A percentile compares a stretch with the other conserved stretches of the same genome.
These are phyloP conservation scores for Aspergillus cavernicola DNA, from an alignment of 495 filamentous ascomycete species.

Conservation along the genomic window DNA sequence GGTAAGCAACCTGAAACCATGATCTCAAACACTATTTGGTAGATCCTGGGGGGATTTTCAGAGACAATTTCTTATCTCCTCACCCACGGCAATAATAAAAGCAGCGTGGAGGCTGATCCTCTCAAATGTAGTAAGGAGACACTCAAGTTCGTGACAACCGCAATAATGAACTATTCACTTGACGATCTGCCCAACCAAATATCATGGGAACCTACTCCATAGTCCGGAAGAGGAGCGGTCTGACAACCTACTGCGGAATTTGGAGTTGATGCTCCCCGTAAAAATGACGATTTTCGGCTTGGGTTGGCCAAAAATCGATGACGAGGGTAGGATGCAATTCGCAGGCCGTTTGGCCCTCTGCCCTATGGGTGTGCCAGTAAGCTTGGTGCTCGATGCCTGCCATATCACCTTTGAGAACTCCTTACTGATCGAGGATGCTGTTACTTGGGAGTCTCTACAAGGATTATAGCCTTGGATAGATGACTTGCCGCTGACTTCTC, in stretches of 20 bases:
- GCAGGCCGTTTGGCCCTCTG: conserved; percentile 9
- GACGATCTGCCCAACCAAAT: not conserved
- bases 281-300: conserved; percentile 1
- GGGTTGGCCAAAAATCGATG: not conserved
- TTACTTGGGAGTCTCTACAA: too few species aligned
- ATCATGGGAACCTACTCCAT: not conserved
- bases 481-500: not conserved
- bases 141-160: not conserved
- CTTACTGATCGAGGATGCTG: not conserved
- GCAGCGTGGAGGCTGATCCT: not conserved
- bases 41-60: conserved; percentile 13
- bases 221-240: conserved; percentile 14
- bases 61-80: conserved; percentile 7
- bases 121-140: too few species aligned
- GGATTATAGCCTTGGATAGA: too few species aligned
- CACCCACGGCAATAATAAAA: not conserved
- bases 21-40: conserved; percentile 16
- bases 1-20: conserved; percentile 20
- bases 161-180: not conserved
- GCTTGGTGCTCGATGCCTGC: not conserved
- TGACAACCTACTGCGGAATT: not conserved
- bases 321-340: not conserved
- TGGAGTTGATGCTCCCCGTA: not conserved
- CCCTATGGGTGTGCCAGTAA: conserved; percentile 3
- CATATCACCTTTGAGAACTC: not conserved